phyloP scores from a whole-genome alignment of 139 green algal genomes.

The Volvox reticuliferus region DNA sequence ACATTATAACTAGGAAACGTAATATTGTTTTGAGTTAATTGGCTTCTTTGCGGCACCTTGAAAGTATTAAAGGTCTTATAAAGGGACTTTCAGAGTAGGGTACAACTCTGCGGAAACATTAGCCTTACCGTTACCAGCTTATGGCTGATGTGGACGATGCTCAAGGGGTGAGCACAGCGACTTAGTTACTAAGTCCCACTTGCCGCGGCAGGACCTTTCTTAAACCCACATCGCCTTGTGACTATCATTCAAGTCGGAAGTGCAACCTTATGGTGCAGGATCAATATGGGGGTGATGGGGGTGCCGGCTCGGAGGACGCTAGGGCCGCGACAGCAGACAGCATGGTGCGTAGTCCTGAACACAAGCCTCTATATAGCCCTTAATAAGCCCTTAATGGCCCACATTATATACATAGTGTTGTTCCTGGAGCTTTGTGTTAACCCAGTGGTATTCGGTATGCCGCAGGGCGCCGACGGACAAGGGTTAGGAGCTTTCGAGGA shows the following conservation, averaged over 20 bases:
- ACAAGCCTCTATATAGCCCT: background rate
- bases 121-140: background rate
- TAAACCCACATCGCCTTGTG: background rate
- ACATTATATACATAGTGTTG: no score
- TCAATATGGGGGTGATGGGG: background rate
- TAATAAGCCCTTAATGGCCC: background rate
- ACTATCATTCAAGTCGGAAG: background rate
- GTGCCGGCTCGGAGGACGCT: background rate
- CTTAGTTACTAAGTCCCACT: background rate
- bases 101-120: background rate
- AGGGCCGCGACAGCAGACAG: slow-evolving; percentile 17
- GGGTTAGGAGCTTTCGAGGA: slow-evolving; percentile 18
- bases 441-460: background rate
- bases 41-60: background rate
- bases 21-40: background rate
- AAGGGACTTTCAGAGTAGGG: background rate
- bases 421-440: no score
- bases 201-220: slow-evolving; percentile 1
- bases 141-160: slow-evolving; percentile 21
- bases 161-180: background rate
- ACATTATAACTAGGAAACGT: no score
- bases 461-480: slow-evolving; percentile 5
- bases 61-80: background rate
- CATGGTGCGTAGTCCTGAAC: background rate
- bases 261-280: background rate